Evolutionary conservation across 768 basidiomycete species (phyloP).

Genomic region (Dentipellis sp.): DNA sequence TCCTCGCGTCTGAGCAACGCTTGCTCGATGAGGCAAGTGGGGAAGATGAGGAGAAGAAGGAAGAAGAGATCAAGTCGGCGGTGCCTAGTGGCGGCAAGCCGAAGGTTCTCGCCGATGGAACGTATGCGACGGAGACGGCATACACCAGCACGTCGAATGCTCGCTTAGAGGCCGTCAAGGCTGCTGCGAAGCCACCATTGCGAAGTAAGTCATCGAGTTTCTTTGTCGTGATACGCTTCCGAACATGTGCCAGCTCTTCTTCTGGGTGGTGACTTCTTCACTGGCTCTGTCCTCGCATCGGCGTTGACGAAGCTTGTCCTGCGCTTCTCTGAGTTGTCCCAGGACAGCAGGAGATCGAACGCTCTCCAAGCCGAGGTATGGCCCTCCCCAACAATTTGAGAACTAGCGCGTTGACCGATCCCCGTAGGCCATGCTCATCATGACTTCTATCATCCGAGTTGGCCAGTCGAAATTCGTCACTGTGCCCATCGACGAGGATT

Average conservation of each 20-base stretch:
- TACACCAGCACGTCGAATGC: constrained; percentile 58
- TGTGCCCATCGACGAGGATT: constrained; percentile 97
- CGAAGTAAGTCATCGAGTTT: constrained; percentile 43
- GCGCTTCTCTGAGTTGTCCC: constrained; percentile 45
- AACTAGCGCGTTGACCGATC: not conserved
- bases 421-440: constrained; percentile 84
- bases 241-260: constrained; percentile 52
- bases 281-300: constrained; percentile 82
- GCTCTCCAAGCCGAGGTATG: constrained; percentile 75
- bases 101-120: constrained; percentile 88
- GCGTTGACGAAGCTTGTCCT: constrained; percentile 89
- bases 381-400: not conserved
- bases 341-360: constrained; percentile 51
- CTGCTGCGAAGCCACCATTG: constrained; percentile 84
- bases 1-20: constrained; percentile 82
- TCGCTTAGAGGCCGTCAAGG: constrained; percentile 72
- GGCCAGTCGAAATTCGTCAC: constrained; percentile 95
- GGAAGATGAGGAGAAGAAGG: constrained; percentile 38
- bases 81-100: constrained; percentile 38
- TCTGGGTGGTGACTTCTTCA: constrained; percentile 95
- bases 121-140: constrained; percentile 95
- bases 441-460: constrained; percentile 94
- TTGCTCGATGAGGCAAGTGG: constrained; percentile 68
- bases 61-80: constrained; percentile 42
- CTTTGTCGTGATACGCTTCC: not conserved